These are phyloP conservation scores for Backusella circina DNA, from an alignment of 192 early-diverging fungal species.

Conservation along the genomic window DNA sequence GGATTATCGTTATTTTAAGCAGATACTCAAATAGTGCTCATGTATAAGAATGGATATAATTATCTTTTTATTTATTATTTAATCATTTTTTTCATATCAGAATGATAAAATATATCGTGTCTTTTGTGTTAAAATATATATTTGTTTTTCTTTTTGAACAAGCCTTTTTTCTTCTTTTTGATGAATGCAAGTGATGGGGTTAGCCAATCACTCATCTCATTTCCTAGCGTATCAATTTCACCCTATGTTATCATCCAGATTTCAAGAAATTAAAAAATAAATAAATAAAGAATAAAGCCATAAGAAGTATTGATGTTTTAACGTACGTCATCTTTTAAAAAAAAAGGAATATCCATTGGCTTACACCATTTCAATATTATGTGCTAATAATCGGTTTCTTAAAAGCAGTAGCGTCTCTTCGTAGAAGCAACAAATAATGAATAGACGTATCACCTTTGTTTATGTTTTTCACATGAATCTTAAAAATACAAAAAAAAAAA, in stretches of 20 bases:
- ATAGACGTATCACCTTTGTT: background rate
- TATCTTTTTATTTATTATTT: background rate
- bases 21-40: background rate
- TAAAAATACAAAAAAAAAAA: background rate
- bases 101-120: background rate
- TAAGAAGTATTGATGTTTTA: background rate
- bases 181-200: background rate
- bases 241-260: background rate
- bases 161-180: no score
- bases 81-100: background rate
- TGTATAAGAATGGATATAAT: background rate
- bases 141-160: background rate
- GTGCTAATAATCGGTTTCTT: background rate
- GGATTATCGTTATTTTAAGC: background rate
- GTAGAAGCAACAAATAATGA: background rate
- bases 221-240: background rate
- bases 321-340: background rate
- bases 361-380: background rate
- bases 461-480: background rate
- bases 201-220: background rate
- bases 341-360: background rate
- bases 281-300: background rate
- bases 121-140: background rate
- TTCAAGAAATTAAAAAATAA: background rate
- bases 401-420: background rate